phyloP scores from a whole-genome alignment of 495 filamentous ascomycete species.

The Penicillium lividum region DNA sequence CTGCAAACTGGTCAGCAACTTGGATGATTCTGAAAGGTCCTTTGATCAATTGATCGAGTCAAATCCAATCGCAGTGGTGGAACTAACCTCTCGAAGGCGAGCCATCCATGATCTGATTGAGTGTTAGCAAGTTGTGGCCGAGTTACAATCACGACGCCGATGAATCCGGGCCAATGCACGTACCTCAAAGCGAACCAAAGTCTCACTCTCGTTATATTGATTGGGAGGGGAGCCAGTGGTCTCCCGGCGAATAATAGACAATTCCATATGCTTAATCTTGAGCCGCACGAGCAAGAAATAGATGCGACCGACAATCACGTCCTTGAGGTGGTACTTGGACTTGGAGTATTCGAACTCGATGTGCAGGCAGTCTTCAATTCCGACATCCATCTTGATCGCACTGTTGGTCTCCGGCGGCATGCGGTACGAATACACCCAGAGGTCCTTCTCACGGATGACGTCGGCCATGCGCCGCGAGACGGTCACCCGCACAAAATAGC shows the following conservation, averaged over 20 bases:
- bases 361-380: slow-evolving; percentile 98
- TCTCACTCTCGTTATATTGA: slow-evolving; percentile 99
- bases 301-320: slow-evolving; percentile 98
- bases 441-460: slow-evolving; percentile 97
- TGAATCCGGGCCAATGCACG: slow-evolving; percentile 22
- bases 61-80: not conserved
- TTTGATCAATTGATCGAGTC: not conserved
- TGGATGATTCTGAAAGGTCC: not conserved
- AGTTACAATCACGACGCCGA: not conserved
- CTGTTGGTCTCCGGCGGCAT: slow-evolving; percentile 98
- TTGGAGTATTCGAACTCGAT: slow-evolving; percentile 99
- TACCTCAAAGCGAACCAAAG: slow-evolving; percentile 95
- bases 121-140: slow-evolving; percentile 22
- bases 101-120: slow-evolving; percentile 90
- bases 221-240: slow-evolving; percentile 99
- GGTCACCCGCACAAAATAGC: slow-evolving; percentile 97
- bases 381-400: slow-evolving; percentile 99
- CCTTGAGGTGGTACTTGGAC: slow-evolving; percentile 98
- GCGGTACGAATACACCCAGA: slow-evolving; percentile 99
- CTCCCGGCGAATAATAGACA: slow-evolving; percentile 95
- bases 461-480: slow-evolving; percentile 96
- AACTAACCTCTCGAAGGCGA: slow-evolving; percentile 82
- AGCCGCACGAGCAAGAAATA: slow-evolving; percentile 97
- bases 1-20: slow-evolving; percentile 43
- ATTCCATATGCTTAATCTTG: slow-evolving; percentile 99